These are phyloP conservation scores for Epichloe amarillans DNA, from an alignment of 2,329 filamentous ascomycete species.

Conservation along the genomic window DNA sequence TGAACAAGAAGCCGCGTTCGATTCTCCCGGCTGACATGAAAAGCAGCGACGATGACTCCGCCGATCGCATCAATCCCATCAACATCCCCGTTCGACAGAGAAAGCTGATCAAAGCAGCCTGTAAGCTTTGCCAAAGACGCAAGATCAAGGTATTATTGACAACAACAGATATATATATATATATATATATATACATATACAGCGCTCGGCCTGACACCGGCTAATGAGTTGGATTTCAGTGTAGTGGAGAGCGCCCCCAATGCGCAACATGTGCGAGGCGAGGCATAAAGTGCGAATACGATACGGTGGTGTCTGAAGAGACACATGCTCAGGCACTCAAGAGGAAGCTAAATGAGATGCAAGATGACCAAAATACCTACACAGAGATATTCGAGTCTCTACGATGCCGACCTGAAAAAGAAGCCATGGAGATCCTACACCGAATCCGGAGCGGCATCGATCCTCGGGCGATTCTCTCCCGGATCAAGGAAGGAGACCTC, in stretches of 20 bases:
- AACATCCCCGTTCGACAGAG: too few species aligned
- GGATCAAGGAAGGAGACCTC: conserved; percentile 22
- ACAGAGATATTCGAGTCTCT: conserved; percentile 11
- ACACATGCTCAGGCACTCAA: conserved; percentile 10
- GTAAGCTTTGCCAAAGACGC: too few species aligned
- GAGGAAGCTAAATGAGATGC: conserved; percentile 2
- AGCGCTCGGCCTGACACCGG: too few species aligned
- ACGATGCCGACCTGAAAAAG: conserved; percentile 11
- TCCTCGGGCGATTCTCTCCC: conserved; percentile 17
- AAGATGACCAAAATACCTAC: neutral
- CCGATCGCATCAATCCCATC: too few species aligned
- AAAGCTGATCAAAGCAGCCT: too few species aligned
- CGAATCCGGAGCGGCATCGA: conserved; percentile 23
- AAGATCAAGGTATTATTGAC: too few species aligned
- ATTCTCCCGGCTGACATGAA: too few species aligned
- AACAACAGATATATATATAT: too few species aligned
- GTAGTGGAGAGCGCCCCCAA: conserved; percentile 13
- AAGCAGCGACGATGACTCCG: too few species aligned
- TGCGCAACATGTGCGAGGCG: conserved; percentile 13
- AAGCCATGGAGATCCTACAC: conserved; percentile 21
- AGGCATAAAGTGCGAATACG: conserved; percentile 9
- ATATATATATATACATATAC: too few species aligned
- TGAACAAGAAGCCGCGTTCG: too few species aligned
- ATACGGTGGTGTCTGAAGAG: conserved; percentile 8
- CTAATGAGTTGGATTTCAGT: conserved; percentile 7